These are phyloP conservation scores for Bonia amplexicaulis DNA, from an alignment of 176 grass and related monocot species.

Conservation along the genomic window DNA sequence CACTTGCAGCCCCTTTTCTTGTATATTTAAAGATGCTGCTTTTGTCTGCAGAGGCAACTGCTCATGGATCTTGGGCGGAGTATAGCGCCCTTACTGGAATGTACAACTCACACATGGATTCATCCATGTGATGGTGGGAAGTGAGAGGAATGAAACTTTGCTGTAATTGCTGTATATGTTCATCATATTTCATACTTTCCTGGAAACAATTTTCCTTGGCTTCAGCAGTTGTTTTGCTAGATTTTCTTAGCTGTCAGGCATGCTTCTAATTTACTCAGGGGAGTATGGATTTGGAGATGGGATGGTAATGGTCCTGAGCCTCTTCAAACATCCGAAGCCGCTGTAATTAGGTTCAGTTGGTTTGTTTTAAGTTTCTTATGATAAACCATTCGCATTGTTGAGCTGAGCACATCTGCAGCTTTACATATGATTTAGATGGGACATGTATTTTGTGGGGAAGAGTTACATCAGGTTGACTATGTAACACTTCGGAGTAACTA, in stretches of 20 bases:
- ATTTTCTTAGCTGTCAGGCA: conserved; percentile 31
- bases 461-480: conserved; percentile 18
- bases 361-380: conserved; percentile 34
- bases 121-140: conserved; percentile 27
- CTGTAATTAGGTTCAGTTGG: conserved; percentile 40
- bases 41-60: conserved; percentile 42
- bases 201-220: conserved; percentile 34
- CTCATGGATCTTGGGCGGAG: conserved; percentile 8
- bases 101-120: conserved; percentile 34
- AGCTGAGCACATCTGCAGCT: conserved; percentile 31
- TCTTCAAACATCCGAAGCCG: conserved; percentile 23
- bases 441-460: conserved; percentile 2
- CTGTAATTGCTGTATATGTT: conserved; percentile 67
- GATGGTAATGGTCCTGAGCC: conserved; percentile 27
- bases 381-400: conserved; percentile 22
- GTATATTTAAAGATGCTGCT: conserved; percentile 11
- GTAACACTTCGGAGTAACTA: neutral
- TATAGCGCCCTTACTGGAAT: conserved; percentile 27
- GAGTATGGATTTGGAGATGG: conserved; percentile 30
- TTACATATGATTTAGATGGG: conserved; percentile 46
- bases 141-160: conserved; percentile 31
- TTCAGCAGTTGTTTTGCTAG: conserved; percentile 39
- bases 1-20: neutral
- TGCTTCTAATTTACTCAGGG: conserved; percentile 36
- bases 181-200: conserved; percentile 36